These are phyloP conservation scores for Penicillium sp. DNA, from an alignment of 2,329 filamentous ascomycete species.

Conservation along the genomic window DNA sequence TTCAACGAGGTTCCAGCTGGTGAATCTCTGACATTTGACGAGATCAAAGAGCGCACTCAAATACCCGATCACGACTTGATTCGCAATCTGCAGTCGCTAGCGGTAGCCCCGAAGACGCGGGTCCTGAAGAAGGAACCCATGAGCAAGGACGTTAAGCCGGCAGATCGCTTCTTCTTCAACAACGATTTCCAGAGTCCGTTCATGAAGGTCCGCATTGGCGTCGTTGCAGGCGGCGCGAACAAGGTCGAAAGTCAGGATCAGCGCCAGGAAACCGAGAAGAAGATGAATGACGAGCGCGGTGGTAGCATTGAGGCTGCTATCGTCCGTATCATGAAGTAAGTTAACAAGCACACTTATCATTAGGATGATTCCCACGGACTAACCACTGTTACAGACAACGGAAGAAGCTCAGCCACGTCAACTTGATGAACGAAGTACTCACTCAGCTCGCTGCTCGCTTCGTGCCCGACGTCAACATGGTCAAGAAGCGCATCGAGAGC, in stretches of 20 bases:
- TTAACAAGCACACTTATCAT: neutral
- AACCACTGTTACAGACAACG: conserved; percentile 43
- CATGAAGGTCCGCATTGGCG: conserved; percentile 85
- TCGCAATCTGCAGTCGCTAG: conserved; percentile 77
- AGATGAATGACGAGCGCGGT: conserved; percentile 53
- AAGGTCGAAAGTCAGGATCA: conserved; percentile 76
- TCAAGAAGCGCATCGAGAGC: conserved; percentile 56
- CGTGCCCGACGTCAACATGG: conserved; percentile 54
- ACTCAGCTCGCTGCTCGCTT: conserved; percentile 52
- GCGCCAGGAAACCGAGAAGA: conserved; percentile 53
- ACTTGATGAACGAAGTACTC: conserved; percentile 55
- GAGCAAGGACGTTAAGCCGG: conserved; percentile 73
- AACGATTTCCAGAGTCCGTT: conserved; percentile 77
- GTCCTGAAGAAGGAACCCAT: conserved; percentile 79
- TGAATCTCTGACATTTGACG: conserved; percentile 63
- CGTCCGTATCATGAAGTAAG: conserved; percentile 58
- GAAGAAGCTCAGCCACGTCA: conserved; percentile 50
- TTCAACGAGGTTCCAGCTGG: conserved; percentile 74
- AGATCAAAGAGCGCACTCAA: conserved; percentile 80
- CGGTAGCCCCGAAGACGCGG: conserved; percentile 79
- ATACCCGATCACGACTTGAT: conserved; percentile 75
- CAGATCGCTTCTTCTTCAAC: conserved; percentile 83
- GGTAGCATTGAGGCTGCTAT: conserved; percentile 56
- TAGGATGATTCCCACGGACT: conserved; percentile 9
- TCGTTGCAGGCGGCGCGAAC: conserved; percentile 73